These are phyloP conservation scores for Poteriospumella lacustris DNA, from an alignment of 108 stramenopile species.

Conservation along the genomic window DNA sequence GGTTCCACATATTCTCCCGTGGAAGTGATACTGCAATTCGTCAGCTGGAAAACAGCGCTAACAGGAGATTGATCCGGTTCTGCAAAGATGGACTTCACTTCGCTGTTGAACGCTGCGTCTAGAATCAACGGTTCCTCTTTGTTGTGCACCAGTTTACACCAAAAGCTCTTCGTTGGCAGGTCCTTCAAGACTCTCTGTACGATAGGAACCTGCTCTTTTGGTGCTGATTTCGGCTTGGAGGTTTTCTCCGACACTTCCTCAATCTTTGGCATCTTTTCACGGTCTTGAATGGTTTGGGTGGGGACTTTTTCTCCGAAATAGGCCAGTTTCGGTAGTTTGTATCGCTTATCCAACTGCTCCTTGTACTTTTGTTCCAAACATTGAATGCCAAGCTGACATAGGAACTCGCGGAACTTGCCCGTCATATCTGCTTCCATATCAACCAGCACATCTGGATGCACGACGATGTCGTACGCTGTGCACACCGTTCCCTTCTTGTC, in stretches of 20 bases:
- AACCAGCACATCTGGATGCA: constrained; percentile 46
- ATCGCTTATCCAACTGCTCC: constrained; percentile 41
- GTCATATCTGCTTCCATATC: constrained; percentile 39
- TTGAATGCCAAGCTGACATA: constrained; percentile 54
- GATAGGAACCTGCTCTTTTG: no score
- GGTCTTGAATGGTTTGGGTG: not conserved
- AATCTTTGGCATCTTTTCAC: not conserved
- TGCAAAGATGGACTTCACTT: no score
- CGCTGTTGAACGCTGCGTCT: no score
- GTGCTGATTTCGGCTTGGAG: not conserved
- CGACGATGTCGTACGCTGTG: constrained; percentile 34
- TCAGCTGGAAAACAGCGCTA: no score
- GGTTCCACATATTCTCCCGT: no score
- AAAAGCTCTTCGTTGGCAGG: no score
- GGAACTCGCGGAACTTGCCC: constrained; percentile 43
- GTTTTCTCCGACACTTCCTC: not conserved
- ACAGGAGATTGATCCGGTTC: no score
- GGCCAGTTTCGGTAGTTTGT: constrained; percentile 55
- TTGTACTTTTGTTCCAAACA: constrained; percentile 53
- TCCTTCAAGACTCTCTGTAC: no score
- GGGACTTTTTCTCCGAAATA: constrained; percentile 42
- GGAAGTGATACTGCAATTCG: no score
- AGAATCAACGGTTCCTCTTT: no score
- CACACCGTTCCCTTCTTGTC: constrained; percentile 30
- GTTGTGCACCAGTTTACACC: no score